Evolutionary conservation across 2,329 filamentous ascomycete genomes (phyloP), one percentile per base, ranked within the genome.

Genomic region (Annulohypoxylon truncatum): DNA sequence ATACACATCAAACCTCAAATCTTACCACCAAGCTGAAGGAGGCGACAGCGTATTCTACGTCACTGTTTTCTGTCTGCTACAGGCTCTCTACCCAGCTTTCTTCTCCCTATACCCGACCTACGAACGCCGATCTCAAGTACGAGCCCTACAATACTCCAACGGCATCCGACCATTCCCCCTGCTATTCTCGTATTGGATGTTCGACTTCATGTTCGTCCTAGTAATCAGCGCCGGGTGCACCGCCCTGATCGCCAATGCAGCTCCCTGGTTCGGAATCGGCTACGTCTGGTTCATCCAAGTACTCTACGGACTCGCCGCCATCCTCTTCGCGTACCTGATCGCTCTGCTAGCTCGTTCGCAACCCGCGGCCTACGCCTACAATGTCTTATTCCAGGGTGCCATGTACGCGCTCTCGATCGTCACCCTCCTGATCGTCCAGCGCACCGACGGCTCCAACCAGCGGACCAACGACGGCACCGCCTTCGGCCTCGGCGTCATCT

Each of bases 141-240:
- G 89, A 59, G 86, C 87, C 13, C 78, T 92, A 26, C 88, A 91
- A 74, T 92, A 90, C 78, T 90, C 87, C 69, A 92, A 92, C 71
- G 89, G 89, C 28, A 87, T 91, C 31, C 81, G 88, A 26, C 84
- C 86, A 2, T 79, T 86, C 3, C 87, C 89, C 1, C 77, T 91
- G 2, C 90, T 89, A 87, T 76, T 88, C 6, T 88, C 89, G 1
- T 90, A 92, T 73, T 82, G 86, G 7, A 71, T 82, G 4, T 91
- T 91, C 74, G 89, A 92, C 76, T 87, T 89, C 67, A 73, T 84
- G 29, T 87, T 90, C 61, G 85, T 90, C 2, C 62, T 90, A 15
- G 47, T 73, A 26, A 67, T 79, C 35, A 69, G 73, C 13, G 67
- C 75, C 13, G 69, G 84, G 2, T 74, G 88, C 31, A 82, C 85